A percentile compares a stretch with the other conserved stretches of the same genome.
Conservation (phyloP, 352 stramenopile species). For the Globisporangium recalcitrans region DNA sequence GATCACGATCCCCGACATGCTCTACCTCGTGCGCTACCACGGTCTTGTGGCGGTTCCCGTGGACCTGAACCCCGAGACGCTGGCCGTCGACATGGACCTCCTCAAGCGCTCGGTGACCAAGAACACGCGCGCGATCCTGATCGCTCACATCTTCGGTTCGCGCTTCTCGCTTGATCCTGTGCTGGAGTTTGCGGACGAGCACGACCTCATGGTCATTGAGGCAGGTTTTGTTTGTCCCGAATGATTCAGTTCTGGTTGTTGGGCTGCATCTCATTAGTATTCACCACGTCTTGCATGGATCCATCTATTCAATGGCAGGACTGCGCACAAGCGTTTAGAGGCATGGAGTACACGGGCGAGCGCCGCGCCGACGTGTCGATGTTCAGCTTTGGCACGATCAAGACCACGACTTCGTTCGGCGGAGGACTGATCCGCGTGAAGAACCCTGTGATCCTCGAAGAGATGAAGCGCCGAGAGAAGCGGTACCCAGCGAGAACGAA, state of each 20-base stretch:
- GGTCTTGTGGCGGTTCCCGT: slow-evolving; percentile 67
- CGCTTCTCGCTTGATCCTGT: slow-evolving; percentile 48
- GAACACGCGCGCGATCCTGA: slow-evolving; percentile 62
- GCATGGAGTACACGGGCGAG: slow-evolving; percentile 60
- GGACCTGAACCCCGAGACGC: slow-evolving; percentile 59
- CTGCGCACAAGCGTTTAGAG: slow-evolving; percentile 72
- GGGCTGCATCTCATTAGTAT: background rate
- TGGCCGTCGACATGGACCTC: slow-evolving; percentile 47
- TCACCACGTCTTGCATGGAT: no score
- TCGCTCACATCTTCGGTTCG: slow-evolving; percentile 82
- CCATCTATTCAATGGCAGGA: no score
- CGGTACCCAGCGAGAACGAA: slow-evolving; percentile 64
- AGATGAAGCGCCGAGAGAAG: slow-evolving; percentile 65
- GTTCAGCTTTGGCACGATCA: slow-evolving; percentile 88
- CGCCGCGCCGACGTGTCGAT: slow-evolving; percentile 63
- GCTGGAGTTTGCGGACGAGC: slow-evolving; percentile 42
- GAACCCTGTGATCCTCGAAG: slow-evolving; percentile 40
- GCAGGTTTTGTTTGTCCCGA: background rate
- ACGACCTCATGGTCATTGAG: slow-evolving; percentile 64
- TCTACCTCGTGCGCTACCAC: slow-evolving; percentile 73
- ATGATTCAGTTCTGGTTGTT: background rate
- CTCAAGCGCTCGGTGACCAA: slow-evolving; percentile 44
- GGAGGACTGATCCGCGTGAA: slow-evolving; percentile 63
- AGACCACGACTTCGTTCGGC: slow-evolving; percentile 78
- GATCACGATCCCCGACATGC: slow-evolving; percentile 85